Conservation (phyloP, 371 early-diverging fungal species). For the Circinella minor region DNA sequence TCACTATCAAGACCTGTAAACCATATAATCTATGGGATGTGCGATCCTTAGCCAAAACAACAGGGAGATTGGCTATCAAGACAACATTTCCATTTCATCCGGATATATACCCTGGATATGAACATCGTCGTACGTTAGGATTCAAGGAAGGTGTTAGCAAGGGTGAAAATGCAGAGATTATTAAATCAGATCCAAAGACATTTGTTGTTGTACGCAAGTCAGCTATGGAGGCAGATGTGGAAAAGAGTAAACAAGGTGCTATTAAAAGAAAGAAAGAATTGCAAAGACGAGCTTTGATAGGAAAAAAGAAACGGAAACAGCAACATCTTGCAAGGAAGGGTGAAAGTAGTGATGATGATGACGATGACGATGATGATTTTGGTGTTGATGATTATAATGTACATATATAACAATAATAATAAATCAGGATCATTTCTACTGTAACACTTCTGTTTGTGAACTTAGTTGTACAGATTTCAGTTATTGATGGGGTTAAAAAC, state of each 20-base stretch:
- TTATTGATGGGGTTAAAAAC: no score
- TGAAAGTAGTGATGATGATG: slow-evolving; percentile 25
- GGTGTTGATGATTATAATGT: no score
- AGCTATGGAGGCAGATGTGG: slow-evolving; percentile 55
- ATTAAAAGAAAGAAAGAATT: slow-evolving; percentile 17
- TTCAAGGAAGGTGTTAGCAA: slow-evolving; percentile 82
- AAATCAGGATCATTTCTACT: no score
- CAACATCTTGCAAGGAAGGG: slow-evolving; percentile 18
- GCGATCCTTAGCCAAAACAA: slow-evolving; percentile 71
- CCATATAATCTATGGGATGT: slow-evolving; percentile 94
- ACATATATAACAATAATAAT: no score
- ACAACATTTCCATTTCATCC: slow-evolving; percentile 70
- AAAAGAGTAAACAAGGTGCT: slow-evolving; percentile 31
- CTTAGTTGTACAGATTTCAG: no score
- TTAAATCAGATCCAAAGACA: slow-evolving; percentile 66
- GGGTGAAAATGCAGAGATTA: slow-evolving; percentile 82
- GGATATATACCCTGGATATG: slow-evolving; percentile 82
- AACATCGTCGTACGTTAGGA: slow-evolving; percentile 94
- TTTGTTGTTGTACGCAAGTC: slow-evolving; percentile 70
- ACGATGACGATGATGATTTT: slow-evolving; percentile 12
- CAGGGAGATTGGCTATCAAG: slow-evolving; percentile 60
- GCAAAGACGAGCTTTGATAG: slow-evolving; percentile 14
- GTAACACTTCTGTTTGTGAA: no score
- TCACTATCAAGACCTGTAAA: slow-evolving; percentile 83
- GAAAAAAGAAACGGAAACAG: slow-evolving; percentile 35